Base-by-base conservation (phyloP, 306 rosid genomes). In the Dryas drummondii region DNA sequence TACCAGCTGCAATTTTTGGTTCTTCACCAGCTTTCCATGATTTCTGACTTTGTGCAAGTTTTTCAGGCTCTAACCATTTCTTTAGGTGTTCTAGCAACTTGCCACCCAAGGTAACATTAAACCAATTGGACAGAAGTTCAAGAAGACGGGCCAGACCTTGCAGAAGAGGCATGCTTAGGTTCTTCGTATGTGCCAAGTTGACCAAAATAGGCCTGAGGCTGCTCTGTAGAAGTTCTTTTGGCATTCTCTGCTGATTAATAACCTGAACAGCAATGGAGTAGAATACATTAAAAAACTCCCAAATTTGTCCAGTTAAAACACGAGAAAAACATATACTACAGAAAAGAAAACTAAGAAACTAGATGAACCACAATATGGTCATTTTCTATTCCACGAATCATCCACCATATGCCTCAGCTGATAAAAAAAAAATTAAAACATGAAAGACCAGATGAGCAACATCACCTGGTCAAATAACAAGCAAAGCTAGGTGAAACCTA, bases 21-120 rank as follows among this genome's bases (percentile, higher is more conserved):
- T 96, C 99, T 86, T 96, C 99, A 66, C 99, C 99, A 71, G 99
- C 92, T 88, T 96, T 96, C 99, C 99, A 96, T 82, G 90, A 67
- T 79, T 92, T 92, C 83, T 96, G 99, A 84, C 93, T 85, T 60
- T 92, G 96, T 51, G 98, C 98, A 79, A 96, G 96, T 76, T 96
- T 96, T 84, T 96, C 99, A 64, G 99, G 99, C 83, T 96, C 99
- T 80, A 92, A 82, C 99, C 99, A 96, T 91, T 93, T 96, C 86
- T 87, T 96, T 41, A 96, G 90, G 86, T 96, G 99, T 76, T 96
- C 98, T 79, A 96, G 75, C 74, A 96, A 86, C 83, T 96, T 92
- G 61, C 90, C 93, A 62, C 99, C 99, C 86, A 96, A 76, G 66
- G 99, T 92, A 59, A 96, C 99, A 81, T 96, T 96, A 83, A 96